These are phyloP conservation scores for Monosporozyma solicola DNA, from an alignment of 805 yeast genomes.

Conservation along the genomic window DNA sequence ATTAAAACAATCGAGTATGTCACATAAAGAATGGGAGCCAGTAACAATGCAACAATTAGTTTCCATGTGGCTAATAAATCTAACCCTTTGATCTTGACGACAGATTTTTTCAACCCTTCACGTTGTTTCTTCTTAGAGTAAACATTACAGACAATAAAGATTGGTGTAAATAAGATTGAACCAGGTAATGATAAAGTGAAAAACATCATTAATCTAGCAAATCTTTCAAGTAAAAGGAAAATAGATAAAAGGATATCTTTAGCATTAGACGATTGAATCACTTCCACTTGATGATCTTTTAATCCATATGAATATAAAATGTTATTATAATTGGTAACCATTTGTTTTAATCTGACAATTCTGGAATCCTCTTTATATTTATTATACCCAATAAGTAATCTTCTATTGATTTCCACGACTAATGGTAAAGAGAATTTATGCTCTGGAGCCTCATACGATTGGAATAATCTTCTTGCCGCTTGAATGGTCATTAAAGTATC, in stretches of 20 bases:
- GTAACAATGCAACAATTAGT: slow-evolving; percentile 68
- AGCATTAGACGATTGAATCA: slow-evolving; percentile 30
- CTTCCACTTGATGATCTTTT: slow-evolving; percentile 63
- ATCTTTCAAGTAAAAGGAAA: slow-evolving; percentile 44
- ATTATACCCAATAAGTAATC: slow-evolving; percentile 75
- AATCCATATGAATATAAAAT: slow-evolving; percentile 54
- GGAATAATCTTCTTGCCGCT: slow-evolving; percentile 80
- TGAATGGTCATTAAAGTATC: slow-evolving; percentile 92
- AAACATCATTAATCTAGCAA: slow-evolving; percentile 43
- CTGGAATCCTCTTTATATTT: slow-evolving; percentile 66
- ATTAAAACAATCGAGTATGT: slow-evolving; percentile 47
- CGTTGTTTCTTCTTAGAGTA: slow-evolving; percentile 65
- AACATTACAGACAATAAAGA: slow-evolving; percentile 61
- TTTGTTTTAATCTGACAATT: slow-evolving; percentile 49
- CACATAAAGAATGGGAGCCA: slow-evolving; percentile 78
- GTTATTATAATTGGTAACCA: slow-evolving; percentile 61
- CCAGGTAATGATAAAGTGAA: slow-evolving; percentile 74
- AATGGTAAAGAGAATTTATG: slow-evolving; percentile 52
- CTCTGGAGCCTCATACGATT: slow-evolving; percentile 1
- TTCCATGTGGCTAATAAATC: slow-evolving; percentile 97
- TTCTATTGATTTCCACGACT: slow-evolving; percentile 80
- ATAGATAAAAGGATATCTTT: slow-evolving; percentile 38
- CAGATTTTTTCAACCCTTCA: slow-evolving; percentile 79
- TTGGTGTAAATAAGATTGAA: slow-evolving; percentile 71
- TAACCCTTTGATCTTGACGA: slow-evolving; percentile 80